A percentile compares a stretch with the other conserved stretches of the same genome.
phyloP scores from a whole-genome alignment of 768 basidiomycete genomes.

The Dendrothele bispora region DNA sequence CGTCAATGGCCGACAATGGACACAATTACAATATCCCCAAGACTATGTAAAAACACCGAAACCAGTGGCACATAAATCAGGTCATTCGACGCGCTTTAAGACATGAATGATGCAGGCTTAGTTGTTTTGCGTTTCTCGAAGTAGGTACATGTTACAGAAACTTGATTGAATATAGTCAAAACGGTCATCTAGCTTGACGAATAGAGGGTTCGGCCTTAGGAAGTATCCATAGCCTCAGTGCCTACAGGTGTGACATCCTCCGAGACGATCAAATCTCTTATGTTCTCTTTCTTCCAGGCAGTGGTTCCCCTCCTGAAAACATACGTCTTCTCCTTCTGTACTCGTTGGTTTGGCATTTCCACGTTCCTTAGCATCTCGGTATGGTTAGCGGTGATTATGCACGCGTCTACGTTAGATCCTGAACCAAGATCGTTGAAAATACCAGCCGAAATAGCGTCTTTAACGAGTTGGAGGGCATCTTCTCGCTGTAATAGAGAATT shows the following conservation, averaged over 20 bases:
- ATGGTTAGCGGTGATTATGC: slow-evolving; percentile 82
- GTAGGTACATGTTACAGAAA: too few relatives aligned
- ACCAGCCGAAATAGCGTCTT: slow-evolving; percentile 87
- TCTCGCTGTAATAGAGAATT: slow-evolving; percentile 50
- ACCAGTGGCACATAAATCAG: too few relatives aligned
- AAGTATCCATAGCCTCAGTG: slow-evolving; percentile 81
- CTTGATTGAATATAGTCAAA: too few relatives aligned
- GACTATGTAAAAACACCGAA: too few relatives aligned
- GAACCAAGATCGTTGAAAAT: slow-evolving; percentile 99
- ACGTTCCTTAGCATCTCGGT: slow-evolving; percentile 96
- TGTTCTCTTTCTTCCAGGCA: slow-evolving; percentile 79
- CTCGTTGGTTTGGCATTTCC: slow-evolving; percentile 87
- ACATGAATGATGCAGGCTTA: too few relatives aligned
- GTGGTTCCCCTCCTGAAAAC: slow-evolving; percentile 86
- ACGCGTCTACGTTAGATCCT: slow-evolving; percentile 97
- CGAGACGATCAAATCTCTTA: slow-evolving; percentile 68
- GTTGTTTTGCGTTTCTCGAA: too few relatives aligned
- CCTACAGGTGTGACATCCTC: slow-evolving; percentile 63
- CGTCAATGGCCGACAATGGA: too few relatives aligned
- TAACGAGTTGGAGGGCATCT: slow-evolving; percentile 81
- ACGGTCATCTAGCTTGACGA: too few relatives aligned
- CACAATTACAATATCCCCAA: too few relatives aligned
- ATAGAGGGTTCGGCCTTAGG: too few relatives aligned
- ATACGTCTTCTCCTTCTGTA: slow-evolving; percentile 70
- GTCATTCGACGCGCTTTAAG: too few relatives aligned